Base-by-base conservation (phyloP, 352 stramenopile species). In the Phytophthora pluvialis region DNA sequence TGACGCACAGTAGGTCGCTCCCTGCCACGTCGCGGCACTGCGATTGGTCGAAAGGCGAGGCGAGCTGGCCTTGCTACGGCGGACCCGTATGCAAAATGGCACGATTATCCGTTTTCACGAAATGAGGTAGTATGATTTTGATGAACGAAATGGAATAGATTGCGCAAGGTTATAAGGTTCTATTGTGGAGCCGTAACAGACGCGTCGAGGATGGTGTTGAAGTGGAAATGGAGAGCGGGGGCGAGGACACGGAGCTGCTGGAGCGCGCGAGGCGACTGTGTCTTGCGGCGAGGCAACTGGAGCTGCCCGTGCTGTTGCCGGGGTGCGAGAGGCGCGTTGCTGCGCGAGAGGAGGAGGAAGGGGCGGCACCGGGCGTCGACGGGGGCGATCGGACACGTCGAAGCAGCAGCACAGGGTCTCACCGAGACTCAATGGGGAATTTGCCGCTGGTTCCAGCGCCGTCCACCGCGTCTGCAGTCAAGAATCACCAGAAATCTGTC, bases 251-350 rank as follows among this genome's bases (percentile, higher is more conserved):
- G 13, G 75, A 80, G 55, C 54, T 89, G 45, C 67, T 89, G 35
- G 70, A 81, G 57, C 78, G 80, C 29, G 78, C 75, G 29, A 59
- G 75, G 5, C 52, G 71, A 3, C 45, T 89, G 32, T 86, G 73
- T 40, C 39, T 75, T 36, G 77, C 77, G 0, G 75, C 60, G 10
- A 73, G 56, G 26, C 16, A 67, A 50, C 13, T 67, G 1, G 47
- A 67, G 10, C 28, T 62, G 16, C 64, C 57, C 0, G 43, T 18
- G 6, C 7, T 71, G 21, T 1, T 60, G 13, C 10, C 12, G 0
- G 15, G 4, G 3, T 10, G 38, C 15, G 21, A 7, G 12, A 43
- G 12, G 15, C 4, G 18, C 7, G 16, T 12, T 13, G 25, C 6
- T 7, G 26, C 16, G 25, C 5, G 35, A 32, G 13, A 33, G 13